A percentile compares a stretch with the other conserved stretches of the same genome.
Conservation (phyloP, 257 asterid species). For the Perilla frutescens region DNA sequence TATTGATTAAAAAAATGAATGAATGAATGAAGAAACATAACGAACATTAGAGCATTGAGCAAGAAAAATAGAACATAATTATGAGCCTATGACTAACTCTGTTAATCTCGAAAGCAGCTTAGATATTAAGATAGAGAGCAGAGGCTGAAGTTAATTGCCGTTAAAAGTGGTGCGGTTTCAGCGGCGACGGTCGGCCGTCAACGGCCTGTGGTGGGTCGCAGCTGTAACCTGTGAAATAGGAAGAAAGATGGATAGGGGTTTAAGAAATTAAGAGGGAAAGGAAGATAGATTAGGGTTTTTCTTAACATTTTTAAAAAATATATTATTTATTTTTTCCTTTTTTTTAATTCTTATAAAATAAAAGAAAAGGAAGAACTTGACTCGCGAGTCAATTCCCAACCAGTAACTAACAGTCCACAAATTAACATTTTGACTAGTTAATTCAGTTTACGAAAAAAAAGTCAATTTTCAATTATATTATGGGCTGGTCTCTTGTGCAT, state of each 20-base stretch:
- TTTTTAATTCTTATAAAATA: too few species aligned
- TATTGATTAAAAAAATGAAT: background rate
- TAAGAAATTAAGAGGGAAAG: background rate
- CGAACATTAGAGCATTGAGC: background rate
- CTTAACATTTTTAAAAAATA: too few species aligned
- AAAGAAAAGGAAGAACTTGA: too few species aligned
- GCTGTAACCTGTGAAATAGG: background rate
- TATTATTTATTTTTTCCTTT: too few species aligned
- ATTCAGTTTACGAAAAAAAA: too few species aligned
- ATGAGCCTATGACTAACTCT: background rate
- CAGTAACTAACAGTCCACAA: too few species aligned
- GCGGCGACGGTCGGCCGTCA: background rate
- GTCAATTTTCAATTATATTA: too few species aligned
- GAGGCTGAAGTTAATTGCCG: background rate
- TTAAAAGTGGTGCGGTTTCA: background rate
- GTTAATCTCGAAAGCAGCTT: background rate
- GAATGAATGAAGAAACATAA: background rate
- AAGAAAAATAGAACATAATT: too few species aligned
- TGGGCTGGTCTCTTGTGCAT: too few species aligned
- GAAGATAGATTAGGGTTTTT: too few species aligned
- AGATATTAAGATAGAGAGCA: conserved; percentile 2
- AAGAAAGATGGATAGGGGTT: conserved; percentile 11
- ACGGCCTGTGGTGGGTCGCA: background rate
- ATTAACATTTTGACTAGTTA: too few species aligned
- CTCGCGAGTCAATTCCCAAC: too few species aligned